These are phyloP conservation scores for Didymella keratinophila DNA, from an alignment of 2,329 filamentous ascomycete genomes.

Conservation along the genomic window DNA sequence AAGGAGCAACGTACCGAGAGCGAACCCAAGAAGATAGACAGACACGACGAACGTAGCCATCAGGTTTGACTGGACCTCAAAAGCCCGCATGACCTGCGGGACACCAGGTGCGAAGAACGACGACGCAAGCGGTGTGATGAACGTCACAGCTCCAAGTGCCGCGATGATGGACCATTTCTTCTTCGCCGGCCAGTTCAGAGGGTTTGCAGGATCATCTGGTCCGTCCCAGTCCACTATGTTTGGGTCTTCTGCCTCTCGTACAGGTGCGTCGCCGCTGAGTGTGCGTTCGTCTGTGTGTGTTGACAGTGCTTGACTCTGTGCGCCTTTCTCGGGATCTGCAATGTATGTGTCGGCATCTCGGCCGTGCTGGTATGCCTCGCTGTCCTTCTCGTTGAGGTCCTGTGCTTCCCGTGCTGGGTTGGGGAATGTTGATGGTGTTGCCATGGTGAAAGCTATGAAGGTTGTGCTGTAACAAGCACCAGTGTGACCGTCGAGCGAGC, in stretches of 20 bases:
- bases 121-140: constrained; percentile 51
- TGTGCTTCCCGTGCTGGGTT: constrained; percentile 30
- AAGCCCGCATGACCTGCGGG: constrained; percentile 54
- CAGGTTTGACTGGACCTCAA: constrained; percentile 41
- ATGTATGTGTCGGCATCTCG: constrained; percentile 38
- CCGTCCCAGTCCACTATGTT: constrained; percentile 48
- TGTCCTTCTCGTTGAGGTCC: constrained; percentile 32
- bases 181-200: constrained; percentile 48
- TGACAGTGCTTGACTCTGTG: constrained; percentile 32
- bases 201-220: constrained; percentile 50
- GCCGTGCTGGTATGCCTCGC: constrained; percentile 37
- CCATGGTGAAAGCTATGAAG: constrained; percentile 26
- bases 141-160: constrained; percentile 45
- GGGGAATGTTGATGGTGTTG: constrained; percentile 29
- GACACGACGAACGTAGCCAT: constrained; percentile 50
- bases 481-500: not conserved
- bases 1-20: constrained; percentile 25
- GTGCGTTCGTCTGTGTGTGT: constrained; percentile 38
- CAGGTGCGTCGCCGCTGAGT: constrained; percentile 23
- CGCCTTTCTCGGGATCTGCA: constrained; percentile 41
- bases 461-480: not conserved
- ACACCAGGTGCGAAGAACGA: constrained; percentile 67
- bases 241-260: constrained; percentile 30
- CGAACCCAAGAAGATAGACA: constrained; percentile 51
- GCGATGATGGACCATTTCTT: constrained; percentile 51